phyloP scores from a whole-genome alignment of 805 yeast genomes.

The Pichia scutulata region DNA sequence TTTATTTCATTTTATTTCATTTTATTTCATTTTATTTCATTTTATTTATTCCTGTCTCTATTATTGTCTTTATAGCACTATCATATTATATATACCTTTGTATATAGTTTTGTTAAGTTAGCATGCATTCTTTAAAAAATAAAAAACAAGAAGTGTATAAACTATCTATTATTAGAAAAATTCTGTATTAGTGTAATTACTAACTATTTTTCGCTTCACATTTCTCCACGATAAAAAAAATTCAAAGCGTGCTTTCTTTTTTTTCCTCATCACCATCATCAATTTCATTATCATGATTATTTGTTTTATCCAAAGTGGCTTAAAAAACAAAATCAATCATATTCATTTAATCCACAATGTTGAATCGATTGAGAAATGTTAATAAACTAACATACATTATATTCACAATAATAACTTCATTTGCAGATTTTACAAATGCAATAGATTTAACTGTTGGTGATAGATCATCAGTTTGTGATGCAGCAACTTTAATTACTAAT shows the following conservation, averaged over 20 bases:
- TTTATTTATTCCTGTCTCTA: too few relatives aligned
- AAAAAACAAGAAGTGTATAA: too few relatives aligned
- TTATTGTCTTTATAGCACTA: too few relatives aligned
- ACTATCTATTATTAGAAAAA: neutral
- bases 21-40: neutral
- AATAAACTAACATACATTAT: neutral
- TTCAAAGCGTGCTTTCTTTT: neutral
- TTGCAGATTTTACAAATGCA: neutral
- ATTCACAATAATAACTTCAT: neutral
- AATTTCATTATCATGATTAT: neutral
- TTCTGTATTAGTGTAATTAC: neutral
- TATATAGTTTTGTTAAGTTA: neutral
- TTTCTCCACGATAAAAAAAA: neutral
- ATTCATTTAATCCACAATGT: neutral
- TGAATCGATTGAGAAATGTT: neutral
- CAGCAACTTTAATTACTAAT: conserved; percentile 50
- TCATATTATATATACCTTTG: too few relatives aligned
- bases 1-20: neutral
- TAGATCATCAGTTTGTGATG: conserved; percentile 31
- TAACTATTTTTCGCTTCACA: neutral
- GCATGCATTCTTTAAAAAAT: neutral
- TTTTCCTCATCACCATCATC: neutral
- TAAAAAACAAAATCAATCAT: neutral
- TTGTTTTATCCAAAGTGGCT: neutral
- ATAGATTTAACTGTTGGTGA: conserved; percentile 19